These are phyloP conservation scores for Backusella tuberculispora DNA, from an alignment of 192 early-diverging fungal genomes.

Conservation along the genomic window DNA sequence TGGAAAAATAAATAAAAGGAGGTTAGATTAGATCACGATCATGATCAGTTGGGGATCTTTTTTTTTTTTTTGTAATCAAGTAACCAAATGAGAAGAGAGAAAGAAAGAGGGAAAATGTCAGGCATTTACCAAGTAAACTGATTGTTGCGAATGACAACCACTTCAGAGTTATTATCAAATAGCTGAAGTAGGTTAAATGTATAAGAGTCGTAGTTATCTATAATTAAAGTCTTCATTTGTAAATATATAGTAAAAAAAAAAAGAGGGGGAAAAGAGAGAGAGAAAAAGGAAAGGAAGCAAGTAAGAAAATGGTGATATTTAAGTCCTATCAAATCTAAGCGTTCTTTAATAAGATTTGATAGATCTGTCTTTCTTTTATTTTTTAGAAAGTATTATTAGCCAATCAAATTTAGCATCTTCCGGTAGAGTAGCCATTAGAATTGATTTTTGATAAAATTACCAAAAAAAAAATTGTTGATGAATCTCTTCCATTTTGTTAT, in stretches of 20 bases:
- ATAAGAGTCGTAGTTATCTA: conserved; percentile 99
- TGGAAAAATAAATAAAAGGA: conserved; percentile 28
- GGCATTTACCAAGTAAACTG: conserved; percentile 78
- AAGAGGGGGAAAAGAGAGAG: neutral
- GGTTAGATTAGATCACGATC: neutral
- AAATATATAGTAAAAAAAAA: neutral
- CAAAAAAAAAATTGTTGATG: too few relatives aligned
- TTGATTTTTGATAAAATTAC: too few relatives aligned
- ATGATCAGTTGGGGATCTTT: neutral
- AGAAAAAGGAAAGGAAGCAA: neutral
- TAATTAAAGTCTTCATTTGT: conserved; percentile 67
- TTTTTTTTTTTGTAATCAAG: neutral
- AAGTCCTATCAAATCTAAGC: neutral
- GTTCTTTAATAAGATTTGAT: conserved; percentile 9
- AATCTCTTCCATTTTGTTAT: too few relatives aligned
- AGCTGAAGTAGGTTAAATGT: conserved; percentile 94
- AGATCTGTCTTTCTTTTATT: neutral
- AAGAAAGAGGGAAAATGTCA: neutral
- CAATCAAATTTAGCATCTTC: neutral
- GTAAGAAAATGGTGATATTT: conserved; percentile 1
- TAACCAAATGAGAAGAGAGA: neutral
- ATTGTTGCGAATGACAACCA: conserved; percentile 91
- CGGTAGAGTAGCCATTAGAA: neutral
- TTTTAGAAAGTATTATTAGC: neutral
- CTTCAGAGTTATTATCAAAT: conserved; percentile 50